Evolutionary conservation across 176 grass and related monocot genomes (phyloP).

Genomic region (Musa beccarii): DNA sequence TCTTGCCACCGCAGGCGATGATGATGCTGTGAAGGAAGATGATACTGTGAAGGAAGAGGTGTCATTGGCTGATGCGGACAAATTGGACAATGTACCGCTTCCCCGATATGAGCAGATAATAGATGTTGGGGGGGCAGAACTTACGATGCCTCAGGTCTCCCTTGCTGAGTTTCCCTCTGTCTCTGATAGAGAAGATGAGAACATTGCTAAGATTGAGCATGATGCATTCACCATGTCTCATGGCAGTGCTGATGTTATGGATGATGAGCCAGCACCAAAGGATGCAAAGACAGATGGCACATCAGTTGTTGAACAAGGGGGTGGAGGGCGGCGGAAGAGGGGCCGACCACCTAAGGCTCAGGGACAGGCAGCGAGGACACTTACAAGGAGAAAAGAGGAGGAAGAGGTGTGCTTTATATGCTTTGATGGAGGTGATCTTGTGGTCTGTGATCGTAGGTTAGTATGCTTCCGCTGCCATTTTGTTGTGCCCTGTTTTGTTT

Average conservation of each 20-base stretch:
- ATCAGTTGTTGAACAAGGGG: conserved; percentile 34
- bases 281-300: conserved; percentile 13
- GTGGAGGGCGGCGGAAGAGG: conserved; percentile 51
- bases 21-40: background rate
- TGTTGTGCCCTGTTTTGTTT: conserved; percentile 13
- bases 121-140: background rate
- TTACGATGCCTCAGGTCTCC: background rate
- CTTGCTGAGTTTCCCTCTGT: background rate
- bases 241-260: background rate
- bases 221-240: background rate
- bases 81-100: background rate
- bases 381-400: conserved; percentile 53
- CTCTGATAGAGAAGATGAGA: background rate
- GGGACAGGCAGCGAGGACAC: conserved; percentile 16
- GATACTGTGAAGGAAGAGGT: conserved; percentile 40
- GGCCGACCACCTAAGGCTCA: conserved; percentile 56
- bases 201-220: background rate
- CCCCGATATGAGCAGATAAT: background rate
- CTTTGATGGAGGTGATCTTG: conserved; percentile 96
- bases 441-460: conserved; percentile 97
- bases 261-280: conserved; percentile 16
- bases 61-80: background rate
- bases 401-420: conserved; percentile 98
- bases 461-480: conserved; percentile 15
- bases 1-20: background rate